A percentile compares a stretch with the other conserved stretches of the same genome.
Evolutionary conservation across 768 basidiomycete species (phyloP).

Genomic region (Panellus pusillus): DNA sequence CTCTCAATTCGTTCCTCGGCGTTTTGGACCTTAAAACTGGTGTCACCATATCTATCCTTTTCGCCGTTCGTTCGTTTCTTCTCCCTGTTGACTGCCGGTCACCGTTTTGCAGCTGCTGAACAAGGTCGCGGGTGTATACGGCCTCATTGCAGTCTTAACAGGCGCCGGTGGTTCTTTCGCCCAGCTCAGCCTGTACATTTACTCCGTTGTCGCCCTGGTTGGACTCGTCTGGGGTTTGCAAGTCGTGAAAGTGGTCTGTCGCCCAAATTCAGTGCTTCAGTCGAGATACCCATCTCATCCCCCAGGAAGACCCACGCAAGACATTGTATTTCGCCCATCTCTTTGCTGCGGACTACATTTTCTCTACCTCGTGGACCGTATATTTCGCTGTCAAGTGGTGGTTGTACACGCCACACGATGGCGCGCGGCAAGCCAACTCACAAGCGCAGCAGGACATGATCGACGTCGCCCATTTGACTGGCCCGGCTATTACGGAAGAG

Average conservation of each 20-base stretch:
- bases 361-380: slow-evolving; percentile 89
- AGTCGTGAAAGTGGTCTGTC: slow-evolving; percentile 78
- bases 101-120: slow-evolving; percentile 68
- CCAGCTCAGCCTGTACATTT: slow-evolving; percentile 91
- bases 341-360: slow-evolving; percentile 88
- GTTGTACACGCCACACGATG: slow-evolving; percentile 90
- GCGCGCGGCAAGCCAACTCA: slow-evolving; percentile 76
- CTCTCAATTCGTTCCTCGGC: slow-evolving; percentile 80
- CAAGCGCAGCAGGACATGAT: slow-evolving; percentile 87
- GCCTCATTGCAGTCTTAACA: slow-evolving; percentile 86
- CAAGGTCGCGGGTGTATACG: slow-evolving; percentile 98
- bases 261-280: slow-evolving; percentile 2
- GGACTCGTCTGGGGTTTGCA: slow-evolving; percentile 86
- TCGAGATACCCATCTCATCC: slow-evolving; percentile 11
- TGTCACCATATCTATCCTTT: slow-evolving; percentile 82
- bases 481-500: slow-evolving; percentile 57
- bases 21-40: slow-evolving; percentile 93
- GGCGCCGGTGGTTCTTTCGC: slow-evolving; percentile 93
- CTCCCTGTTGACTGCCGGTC: background rate
- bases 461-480: slow-evolving; percentile 50
- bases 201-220: slow-evolving; percentile 81
- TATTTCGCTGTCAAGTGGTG: slow-evolving; percentile 93
- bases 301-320: slow-evolving; percentile 84
- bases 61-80: slow-evolving; percentile 62
- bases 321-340: slow-evolving; percentile 89